Conservation (phyloP, 2,329 filamentous ascomycete genomes). For the Polytolypa hystricis region DNA sequence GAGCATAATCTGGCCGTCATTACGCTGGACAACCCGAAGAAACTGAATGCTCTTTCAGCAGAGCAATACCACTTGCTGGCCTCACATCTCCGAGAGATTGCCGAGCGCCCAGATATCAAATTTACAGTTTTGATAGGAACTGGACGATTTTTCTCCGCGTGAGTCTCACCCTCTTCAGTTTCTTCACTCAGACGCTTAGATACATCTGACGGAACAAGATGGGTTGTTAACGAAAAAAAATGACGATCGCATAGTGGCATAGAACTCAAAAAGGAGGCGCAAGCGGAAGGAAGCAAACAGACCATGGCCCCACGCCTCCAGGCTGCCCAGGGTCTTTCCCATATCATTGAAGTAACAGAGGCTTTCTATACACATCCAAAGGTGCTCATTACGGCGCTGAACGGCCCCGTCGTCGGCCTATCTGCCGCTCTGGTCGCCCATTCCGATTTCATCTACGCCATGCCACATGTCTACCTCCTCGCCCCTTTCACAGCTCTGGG, state of each 20-base stretch:
- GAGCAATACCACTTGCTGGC: slow-evolving; percentile 68
- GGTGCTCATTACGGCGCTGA: slow-evolving; percentile 80
- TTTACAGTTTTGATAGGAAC: slow-evolving; percentile 77
- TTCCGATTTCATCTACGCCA: slow-evolving; percentile 85
- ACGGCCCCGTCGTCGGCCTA: slow-evolving; percentile 82
- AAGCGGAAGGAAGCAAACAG: too few species aligned
- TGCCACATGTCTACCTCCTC: slow-evolving; percentile 70
- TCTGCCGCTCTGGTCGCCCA: slow-evolving; percentile 72
- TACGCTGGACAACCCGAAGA: slow-evolving; percentile 72
- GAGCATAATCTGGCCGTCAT: slow-evolving; percentile 81
- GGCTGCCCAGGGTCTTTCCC: slow-evolving; percentile 43
- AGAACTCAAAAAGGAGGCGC: too few species aligned
- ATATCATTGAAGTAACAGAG: slow-evolving; percentile 82
- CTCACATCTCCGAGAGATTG: slow-evolving; percentile 63
- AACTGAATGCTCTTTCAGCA: slow-evolving; percentile 72
- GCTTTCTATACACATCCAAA: slow-evolving; percentile 91
- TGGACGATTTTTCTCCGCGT: slow-evolving; percentile 81
- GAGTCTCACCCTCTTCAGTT: slow-evolving; percentile 23
- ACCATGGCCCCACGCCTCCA: slow-evolving; percentile 37
- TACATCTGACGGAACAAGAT: too few species aligned
- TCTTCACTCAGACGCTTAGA: slow-evolving; percentile 60
- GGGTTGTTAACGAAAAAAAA: too few species aligned
- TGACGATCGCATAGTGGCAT: too few species aligned
- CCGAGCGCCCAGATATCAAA: slow-evolving; percentile 64
- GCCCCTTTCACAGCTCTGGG: slow-evolving; percentile 87